Conservation (phyloP, 352 stramenopile species). For the Elongisporangium senticosum region DNA sequence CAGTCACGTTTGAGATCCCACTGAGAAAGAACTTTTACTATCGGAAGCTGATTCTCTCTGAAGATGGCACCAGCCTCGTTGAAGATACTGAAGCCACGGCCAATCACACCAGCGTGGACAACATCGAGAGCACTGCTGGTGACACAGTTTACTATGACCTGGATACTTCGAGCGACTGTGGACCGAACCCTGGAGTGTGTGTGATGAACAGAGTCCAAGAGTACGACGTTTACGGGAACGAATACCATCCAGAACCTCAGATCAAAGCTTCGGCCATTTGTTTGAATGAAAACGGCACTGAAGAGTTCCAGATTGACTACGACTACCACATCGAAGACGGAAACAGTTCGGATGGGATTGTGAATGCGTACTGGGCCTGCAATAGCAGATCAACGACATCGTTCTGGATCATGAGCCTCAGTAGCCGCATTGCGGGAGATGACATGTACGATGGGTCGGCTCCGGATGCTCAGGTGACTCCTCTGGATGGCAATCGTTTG, state of each 20-base stretch:
- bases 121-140: neutral
- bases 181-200: neutral
- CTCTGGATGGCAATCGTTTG: too few relatives aligned
- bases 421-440: too few relatives aligned
- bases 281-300: slow-evolving; percentile 19
- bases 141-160: neutral
- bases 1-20: neutral
- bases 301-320: slow-evolving; percentile 24
- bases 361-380: slow-evolving; percentile 4
- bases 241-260: slow-evolving; percentile 10
- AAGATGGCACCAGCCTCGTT: neutral
- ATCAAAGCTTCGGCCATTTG: slow-evolving; percentile 34
- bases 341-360: neutral
- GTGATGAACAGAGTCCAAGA: neutral
- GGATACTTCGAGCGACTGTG: neutral
- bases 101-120: neutral
- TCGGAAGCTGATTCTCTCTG: neutral
- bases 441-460: too few relatives aligned
- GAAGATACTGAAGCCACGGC: neutral
- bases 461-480: too few relatives aligned
- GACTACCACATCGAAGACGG: slow-evolving; percentile 9
- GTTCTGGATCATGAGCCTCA: neutral
- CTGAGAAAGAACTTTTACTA: neutral
- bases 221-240: neutral
- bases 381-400: neutral